phyloP scores from a whole-genome alignment of 805 yeast genomes.

The Wickerhamiella slavikovae region DNA sequence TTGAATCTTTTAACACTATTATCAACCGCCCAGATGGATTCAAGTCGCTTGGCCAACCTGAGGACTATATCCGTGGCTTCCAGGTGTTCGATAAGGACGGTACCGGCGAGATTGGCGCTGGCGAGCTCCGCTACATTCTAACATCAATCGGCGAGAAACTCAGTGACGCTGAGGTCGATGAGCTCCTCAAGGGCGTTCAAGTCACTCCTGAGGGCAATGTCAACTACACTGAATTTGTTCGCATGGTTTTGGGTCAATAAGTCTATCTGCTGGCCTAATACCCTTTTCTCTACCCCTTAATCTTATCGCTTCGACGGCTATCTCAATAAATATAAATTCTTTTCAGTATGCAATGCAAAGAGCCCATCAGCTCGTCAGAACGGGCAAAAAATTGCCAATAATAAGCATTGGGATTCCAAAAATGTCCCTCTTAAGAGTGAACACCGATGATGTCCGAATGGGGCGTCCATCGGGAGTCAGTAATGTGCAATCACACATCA shows the following conservation, averaged over 20 bases:
- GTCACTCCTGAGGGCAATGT: conserved; percentile 87
- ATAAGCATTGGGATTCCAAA: conserved; percentile 97
- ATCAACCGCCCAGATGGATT: conserved; percentile 66
- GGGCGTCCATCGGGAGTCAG: conserved; percentile 22
- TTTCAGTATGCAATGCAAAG: not conserved
- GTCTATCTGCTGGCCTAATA: not conserved
- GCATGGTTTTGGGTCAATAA: conserved; percentile 24
- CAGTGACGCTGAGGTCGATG: conserved; percentile 81
- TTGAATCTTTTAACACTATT: conserved; percentile 54
- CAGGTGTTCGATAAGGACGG: conserved; percentile 94
- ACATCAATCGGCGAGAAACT: conserved; percentile 93
- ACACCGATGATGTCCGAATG: conserved; percentile 61
- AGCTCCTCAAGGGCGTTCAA: conserved; percentile 83
- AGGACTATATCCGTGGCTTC: conserved; percentile 86
- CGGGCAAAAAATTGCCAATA: conserved; percentile 80
- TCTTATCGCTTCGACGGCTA: not conserved
- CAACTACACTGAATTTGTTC: conserved; percentile 81
- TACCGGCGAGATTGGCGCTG: conserved; percentile 92
- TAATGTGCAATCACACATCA: conserved; percentile 73
- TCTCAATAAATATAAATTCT: no score
- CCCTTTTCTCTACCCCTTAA: not conserved
- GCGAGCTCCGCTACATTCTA: conserved; percentile 84
- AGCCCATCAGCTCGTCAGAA: conserved; percentile 16
- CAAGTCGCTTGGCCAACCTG: conserved; percentile 72
- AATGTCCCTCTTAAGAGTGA: conserved; percentile 88